Percentiles rank a stretch among this genome's conserved stretches.
Conservation (phyloP, 2,329 filamentous ascomycete species). For the Colletotrichum caudatum region DNA sequence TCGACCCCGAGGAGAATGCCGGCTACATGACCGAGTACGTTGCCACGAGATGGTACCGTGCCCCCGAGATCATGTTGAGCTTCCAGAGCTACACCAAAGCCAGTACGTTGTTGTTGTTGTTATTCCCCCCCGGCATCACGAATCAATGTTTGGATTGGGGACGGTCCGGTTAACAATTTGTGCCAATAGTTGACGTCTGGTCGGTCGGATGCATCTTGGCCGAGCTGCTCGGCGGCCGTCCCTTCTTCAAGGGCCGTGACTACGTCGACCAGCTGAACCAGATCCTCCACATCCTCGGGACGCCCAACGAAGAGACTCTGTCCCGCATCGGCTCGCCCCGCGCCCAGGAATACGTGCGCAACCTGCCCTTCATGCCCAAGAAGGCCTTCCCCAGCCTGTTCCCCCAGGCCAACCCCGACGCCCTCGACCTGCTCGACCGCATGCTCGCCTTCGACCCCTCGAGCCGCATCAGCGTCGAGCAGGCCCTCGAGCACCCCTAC, state of each 20-base stretch:
- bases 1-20: slow-evolving; percentile 97
- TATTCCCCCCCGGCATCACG: background rate
- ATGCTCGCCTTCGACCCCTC: slow-evolving; percentile 99
- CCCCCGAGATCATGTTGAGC: slow-evolving; percentile 98
- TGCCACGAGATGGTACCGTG: slow-evolving; percentile 93
- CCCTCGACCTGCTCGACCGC: slow-evolving; percentile 92
- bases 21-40: slow-evolving; percentile 99
- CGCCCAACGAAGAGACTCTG: slow-evolving; percentile 94
- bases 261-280: slow-evolving; percentile 99
- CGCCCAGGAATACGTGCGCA: slow-evolving; percentile 98
- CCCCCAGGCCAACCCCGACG: slow-evolving; percentile 94
- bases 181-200: slow-evolving; percentile 89
- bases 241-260: slow-evolving; percentile 99
- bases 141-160: too few species aligned
- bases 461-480: slow-evolving; percentile 91
- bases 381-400: slow-evolving; percentile 90
- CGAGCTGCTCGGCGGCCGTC: slow-evolving; percentile 92
- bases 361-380: slow-evolving; percentile 95
- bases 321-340: slow-evolving; percentile 93
- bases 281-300: slow-evolving; percentile 97
- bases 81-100: slow-evolving; percentile 99
- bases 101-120: slow-evolving; percentile 74
- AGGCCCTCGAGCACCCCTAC: slow-evolving; percentile 96
- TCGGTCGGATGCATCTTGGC: slow-evolving; percentile 98
- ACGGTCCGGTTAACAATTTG: background rate